Evolutionary conservation across 2,329 filamentous ascomycete species (phyloP), one percentile per base, ranked within the genome.

Genomic region (Neoscytalidium dimidiatum): DNA sequence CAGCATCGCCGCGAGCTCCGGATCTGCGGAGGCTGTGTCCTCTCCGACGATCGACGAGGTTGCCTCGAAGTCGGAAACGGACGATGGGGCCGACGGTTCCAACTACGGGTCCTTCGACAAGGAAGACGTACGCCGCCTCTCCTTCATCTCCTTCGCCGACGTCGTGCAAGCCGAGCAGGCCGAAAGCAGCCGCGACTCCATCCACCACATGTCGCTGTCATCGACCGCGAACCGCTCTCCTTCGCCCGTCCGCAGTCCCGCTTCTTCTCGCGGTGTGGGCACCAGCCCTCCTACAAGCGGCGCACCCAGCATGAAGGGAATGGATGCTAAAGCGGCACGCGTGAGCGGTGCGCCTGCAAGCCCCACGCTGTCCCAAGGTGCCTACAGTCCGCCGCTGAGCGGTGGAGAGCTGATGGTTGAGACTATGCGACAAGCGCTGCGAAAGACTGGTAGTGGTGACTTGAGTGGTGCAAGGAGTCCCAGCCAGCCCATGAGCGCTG

Each of bases 141-240:
- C 91, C 76, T 98, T 98, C 80, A 96, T 98, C 74, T 97, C 93
- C 7, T 98, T 98, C 78, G 94, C 94, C 67, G 94, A 98, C 72
- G 92, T 98, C 9, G 92, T 98, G 44, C 92, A 96, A 75, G 86
- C 90, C 35, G 92, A 95, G 75, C 91, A 94, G 71, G 87, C 86
- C 31, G 85, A 88, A 41, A 83, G 85, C 52, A 88, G 85, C 69
- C 83, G 89, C 68, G 91, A 94, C 66, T 90, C 88, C 64, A 83
- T 91, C 64, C 88, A 92, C 74, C 79, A 90, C 66, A 85, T 87
- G 58, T 90, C 89, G 13, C 79, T 91, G 21, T 88, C 89, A 7
- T 88, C 88, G 74, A 90, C 67, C 74, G 62, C 62, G n/a, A 78
- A 78, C 83, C 87, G 90, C 46, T 95, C 92, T 8, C 90, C 91